Evolutionary conservation across 2,329 filamentous ascomycete species (phyloP).

Genomic region (Arthroderma sp.): DNA sequence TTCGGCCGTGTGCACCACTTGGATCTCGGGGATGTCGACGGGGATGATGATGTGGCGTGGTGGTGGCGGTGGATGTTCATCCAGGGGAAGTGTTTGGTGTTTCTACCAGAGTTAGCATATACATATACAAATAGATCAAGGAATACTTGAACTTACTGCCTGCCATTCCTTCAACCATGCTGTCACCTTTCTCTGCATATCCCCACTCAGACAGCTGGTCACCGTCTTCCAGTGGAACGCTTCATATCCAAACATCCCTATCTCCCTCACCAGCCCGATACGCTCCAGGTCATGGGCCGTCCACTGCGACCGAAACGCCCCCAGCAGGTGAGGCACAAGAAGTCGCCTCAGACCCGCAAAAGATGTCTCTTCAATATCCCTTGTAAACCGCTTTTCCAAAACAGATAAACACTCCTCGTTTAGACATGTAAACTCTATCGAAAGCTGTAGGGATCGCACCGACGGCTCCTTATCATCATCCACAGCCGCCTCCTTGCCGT

Average conservation of each 20-base stretch:
- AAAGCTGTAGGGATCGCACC: slow-evolving; percentile 40
- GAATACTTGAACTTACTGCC: slow-evolving; percentile 25
- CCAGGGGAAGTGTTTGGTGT: slow-evolving; percentile 20
- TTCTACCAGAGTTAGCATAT: slow-evolving; percentile 9
- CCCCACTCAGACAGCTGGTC: slow-evolving; percentile 37
- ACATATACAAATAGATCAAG: slow-evolving; percentile 1
- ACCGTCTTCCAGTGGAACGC: slow-evolving; percentile 42
- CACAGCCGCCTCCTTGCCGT: slow-evolving; percentile 15
- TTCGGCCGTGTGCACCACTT: slow-evolving; percentile 64
- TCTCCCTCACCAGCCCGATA: slow-evolving; percentile 40
- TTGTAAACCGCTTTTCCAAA: slow-evolving; percentile 33
- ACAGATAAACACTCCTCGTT: slow-evolving; percentile 54
- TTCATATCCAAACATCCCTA: slow-evolving; percentile 39
- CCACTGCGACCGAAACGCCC: slow-evolving; percentile 33
- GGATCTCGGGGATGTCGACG: slow-evolving; percentile 73
- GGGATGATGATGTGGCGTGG: slow-evolving; percentile 65
- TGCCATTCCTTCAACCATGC: slow-evolving; percentile 37
- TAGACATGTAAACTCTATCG: slow-evolving; percentile 61
- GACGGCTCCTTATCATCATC: slow-evolving; percentile 20
- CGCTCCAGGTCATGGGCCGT: slow-evolving; percentile 39
- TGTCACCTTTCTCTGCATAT: slow-evolving; percentile 29
- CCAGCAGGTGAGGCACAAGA: slow-evolving; percentile 38
- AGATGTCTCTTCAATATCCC: slow-evolving; percentile 34
- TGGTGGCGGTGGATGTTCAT: slow-evolving; percentile 22
- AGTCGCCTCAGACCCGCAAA: slow-evolving; percentile 37